Base-by-base conservation (phyloP, 805 yeast species). In the Starmerella khaoyaiensis region DNA sequence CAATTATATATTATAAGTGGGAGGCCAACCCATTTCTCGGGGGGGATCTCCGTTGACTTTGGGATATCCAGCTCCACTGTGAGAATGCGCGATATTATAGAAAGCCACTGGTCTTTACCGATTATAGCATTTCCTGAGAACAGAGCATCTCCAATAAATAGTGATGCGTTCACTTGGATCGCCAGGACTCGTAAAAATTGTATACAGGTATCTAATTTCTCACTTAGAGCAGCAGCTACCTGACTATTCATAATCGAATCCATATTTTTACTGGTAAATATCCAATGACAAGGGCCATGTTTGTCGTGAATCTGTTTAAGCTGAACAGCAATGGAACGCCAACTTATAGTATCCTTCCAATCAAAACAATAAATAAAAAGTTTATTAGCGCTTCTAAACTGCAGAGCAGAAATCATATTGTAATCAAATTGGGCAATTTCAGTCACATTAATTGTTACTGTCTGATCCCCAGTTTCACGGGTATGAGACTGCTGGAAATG, bases 121-220 rank as follows among this genome's bases (percentile, higher is more conserved):
- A 24, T 35, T 44, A 44, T 2, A 25, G 36, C 18, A 44, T 21
- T 4, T 26, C 18, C 9, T n/a, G n/a, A n/a, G n/a, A n/a, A n/a
- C n/a, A n/a, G n/a, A n/a, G n/a, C n/a, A n/a, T n/a, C n/a, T n/a
- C n/a, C n/a, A n/a, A n/a, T n/a, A n/a, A n/a, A n/a, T n/a, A n/a
- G n/a, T n/a, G 33, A 8, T 3, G 46, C 46, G 3, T 8, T 5
- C 11, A 28, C 21, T 14, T 21, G 22, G 25, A 41, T 11, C 2
- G 48, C 48, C 18, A n/a, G n/a, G 2, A 31, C 21, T 20, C 48
- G 45, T 10, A 44, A 28, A 16, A 27, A 41, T 37, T 44, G 48
- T 19, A 33, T 42, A 31, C 48, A 41, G 16, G 28, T 16, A 20
- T 44, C 48, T 20, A 41, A 12, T 2, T 21, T 25, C 3, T 15